Evolutionary conservation across 352 stramenopile species (phyloP).

Genomic region (Globisporangium nagaii): DNA sequence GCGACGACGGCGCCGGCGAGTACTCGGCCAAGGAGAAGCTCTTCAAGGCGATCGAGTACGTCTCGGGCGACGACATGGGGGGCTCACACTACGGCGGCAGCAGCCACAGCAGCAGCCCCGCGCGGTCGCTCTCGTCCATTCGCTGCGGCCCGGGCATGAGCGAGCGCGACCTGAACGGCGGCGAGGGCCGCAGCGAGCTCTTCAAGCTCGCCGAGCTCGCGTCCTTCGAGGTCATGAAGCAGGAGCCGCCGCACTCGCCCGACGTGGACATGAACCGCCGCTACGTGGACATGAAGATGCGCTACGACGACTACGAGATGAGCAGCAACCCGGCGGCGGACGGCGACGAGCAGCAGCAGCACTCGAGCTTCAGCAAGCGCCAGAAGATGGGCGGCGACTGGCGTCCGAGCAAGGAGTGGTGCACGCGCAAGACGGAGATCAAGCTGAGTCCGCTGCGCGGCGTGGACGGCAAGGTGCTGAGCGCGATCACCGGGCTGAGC

Average conservation of each 20-base stretch:
- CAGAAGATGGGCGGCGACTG: constrained; percentile 17
- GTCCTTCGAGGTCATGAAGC: constrained; percentile 73
- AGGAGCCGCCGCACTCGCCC: constrained; percentile 28
- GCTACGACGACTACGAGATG: constrained; percentile 10
- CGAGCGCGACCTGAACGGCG: constrained; percentile 10
- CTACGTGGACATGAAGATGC: constrained; percentile 5
- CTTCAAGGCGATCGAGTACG: constrained; percentile 60
- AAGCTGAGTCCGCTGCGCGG: constrained; percentile 54
- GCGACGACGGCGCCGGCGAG: constrained; percentile 36
- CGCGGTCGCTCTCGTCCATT: constrained; percentile 25
- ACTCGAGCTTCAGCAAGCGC: constrained; percentile 10
- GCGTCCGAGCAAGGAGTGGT: constrained; percentile 40
- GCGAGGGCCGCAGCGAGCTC: constrained; percentile 40
- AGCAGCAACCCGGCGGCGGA: constrained; percentile 5
- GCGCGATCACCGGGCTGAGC: constrained; percentile 37
- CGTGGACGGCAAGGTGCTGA: constrained; percentile 39
- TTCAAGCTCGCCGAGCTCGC: constrained; percentile 73
- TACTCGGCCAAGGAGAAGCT: constrained; percentile 53
- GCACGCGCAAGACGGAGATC: constrained; percentile 53
- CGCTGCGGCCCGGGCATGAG: constrained; percentile 15
- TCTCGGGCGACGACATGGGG: constrained; percentile 46
- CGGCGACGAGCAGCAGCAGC: no score
- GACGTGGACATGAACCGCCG: neutral
- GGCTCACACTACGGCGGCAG: constrained; percentile 15
- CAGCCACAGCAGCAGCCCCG: constrained; percentile 20